Conservation (phyloP, 1,284 basidiomycete genomes). For the Pseudozyma thailandica region DNA sequence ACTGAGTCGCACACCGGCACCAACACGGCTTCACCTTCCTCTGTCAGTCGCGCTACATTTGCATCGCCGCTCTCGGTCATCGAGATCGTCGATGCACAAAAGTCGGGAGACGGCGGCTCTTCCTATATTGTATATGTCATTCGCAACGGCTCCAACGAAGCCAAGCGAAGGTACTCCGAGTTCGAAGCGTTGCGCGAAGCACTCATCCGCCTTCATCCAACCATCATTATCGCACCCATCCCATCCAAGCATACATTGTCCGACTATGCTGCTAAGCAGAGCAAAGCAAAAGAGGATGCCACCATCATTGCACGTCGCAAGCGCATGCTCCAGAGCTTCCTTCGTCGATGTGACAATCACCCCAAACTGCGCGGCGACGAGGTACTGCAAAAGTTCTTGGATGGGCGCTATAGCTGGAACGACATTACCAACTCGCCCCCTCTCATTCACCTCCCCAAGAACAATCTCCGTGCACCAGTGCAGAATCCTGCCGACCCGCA, state of each 20-base stretch:
- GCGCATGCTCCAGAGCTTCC: constrained; percentile 93
- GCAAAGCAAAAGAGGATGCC: constrained; percentile 94
- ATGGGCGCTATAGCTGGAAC: constrained; percentile 91
- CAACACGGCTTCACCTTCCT: constrained; percentile 17
- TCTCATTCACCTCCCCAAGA: constrained; percentile 88
- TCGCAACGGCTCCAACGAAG: constrained; percentile 82
- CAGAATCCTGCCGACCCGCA: constrained; percentile 88
- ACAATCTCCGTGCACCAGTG: constrained; percentile 92
- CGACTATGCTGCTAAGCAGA: constrained; percentile 97
- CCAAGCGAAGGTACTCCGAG: constrained; percentile 92
- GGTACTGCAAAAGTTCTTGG: constrained; percentile 92
- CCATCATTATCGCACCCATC: constrained; percentile 95
- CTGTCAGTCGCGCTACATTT: constrained; percentile 20
- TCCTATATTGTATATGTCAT: constrained; percentile 96
- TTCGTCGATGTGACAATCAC: constrained; percentile 87
- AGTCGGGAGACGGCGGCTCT: constrained; percentile 83
- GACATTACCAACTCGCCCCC: constrained; percentile 74
- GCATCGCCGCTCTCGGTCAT: constrained; percentile 43
- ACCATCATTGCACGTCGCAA: constrained; percentile 90
- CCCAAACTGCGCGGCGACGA: constrained; percentile 93
- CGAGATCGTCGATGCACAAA: constrained; percentile 81
- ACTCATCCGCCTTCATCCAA: constrained; percentile 89
- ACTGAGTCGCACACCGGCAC: not conserved
- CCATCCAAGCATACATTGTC: constrained; percentile 95
- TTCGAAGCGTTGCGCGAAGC: constrained; percentile 91